A percentile compares a stretch with the other conserved stretches of the same genome.
Evolutionary conservation across 805 yeast genomes (phyloP).

Genomic region (Saccharomycopsis babjevae): DNA sequence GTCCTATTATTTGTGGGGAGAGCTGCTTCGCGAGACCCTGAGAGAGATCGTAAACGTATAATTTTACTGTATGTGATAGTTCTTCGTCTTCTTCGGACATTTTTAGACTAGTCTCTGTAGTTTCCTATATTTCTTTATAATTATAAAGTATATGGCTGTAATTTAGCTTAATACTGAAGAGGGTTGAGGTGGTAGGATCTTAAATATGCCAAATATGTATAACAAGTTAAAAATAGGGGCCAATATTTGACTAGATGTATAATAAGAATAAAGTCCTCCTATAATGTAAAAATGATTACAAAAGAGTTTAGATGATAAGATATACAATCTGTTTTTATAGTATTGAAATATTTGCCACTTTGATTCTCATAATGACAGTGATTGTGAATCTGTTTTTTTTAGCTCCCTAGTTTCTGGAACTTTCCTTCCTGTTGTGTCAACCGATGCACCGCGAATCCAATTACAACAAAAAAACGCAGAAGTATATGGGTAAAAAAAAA

Average conservation of each 20-base stretch:
- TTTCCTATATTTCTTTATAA: too few relatives aligned
- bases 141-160: too few relatives aligned
- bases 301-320: too few relatives aligned
- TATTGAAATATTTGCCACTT: background rate
- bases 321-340: background rate
- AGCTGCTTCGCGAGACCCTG: conserved; percentile 47
- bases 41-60: conserved; percentile 56
- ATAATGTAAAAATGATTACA: too few relatives aligned
- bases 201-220: background rate
- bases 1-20: conserved; percentile 43
- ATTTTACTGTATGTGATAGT: conserved; percentile 32
- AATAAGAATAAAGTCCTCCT: too few relatives aligned
- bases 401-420: background rate
- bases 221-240: background rate
- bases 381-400: background rate
- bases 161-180: too few relatives aligned
- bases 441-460: background rate
- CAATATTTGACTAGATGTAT: too few relatives aligned
- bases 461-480: background rate
- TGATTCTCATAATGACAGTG: background rate
- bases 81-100: conserved; percentile 19
- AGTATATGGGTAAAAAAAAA: background rate
- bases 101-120: background rate
- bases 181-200: too few relatives aligned
- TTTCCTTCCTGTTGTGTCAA: background rate